Evolutionary conservation across 2,329 filamentous ascomycete genomes (phyloP).

Genomic region (Xylariaceae sp.): DNA sequence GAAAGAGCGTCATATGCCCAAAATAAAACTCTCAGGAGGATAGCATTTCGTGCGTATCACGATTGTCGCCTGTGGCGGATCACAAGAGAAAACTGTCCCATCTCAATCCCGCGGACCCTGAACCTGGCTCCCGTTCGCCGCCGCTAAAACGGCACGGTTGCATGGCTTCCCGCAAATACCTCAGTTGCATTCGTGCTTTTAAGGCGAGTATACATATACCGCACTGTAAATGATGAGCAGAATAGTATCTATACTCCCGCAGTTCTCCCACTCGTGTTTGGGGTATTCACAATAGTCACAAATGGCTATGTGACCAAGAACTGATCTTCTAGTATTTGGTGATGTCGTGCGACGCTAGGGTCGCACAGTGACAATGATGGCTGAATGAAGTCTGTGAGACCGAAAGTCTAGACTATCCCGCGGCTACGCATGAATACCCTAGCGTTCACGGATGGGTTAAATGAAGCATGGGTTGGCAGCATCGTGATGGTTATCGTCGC

Average conservation of each 20-base stretch:
- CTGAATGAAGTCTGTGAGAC: constrained; percentile 3
- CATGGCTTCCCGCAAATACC: constrained; percentile 26
- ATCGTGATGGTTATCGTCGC: constrained; percentile 32
- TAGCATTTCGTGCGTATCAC: not conserved
- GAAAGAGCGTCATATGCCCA: too few relatives aligned
- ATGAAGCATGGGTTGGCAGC: constrained; percentile 4
- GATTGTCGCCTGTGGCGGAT: constrained; percentile 19
- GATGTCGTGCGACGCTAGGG: constrained; percentile 7
- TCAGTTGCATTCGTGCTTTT: constrained; percentile 24
- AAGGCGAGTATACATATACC: constrained; percentile 18
- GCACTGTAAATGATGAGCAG: constrained; percentile 20
- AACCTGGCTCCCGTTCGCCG: constrained; percentile 21
- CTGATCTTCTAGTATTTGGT: too few relatives aligned
- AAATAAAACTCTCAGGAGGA: too few relatives aligned
- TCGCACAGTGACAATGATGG: constrained; percentile 8
- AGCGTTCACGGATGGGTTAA: not conserved
- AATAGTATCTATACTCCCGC: too few relatives aligned
- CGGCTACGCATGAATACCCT: constrained; percentile 6
- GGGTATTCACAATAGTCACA: too few relatives aligned
- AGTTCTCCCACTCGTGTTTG: too few relatives aligned
- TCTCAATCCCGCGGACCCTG: constrained; percentile 18
- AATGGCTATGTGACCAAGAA: too few relatives aligned
- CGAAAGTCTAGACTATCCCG: constrained; percentile 7
- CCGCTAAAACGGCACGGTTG: constrained; percentile 5
- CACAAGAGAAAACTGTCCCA: constrained; percentile 10